Percentiles rank a stretch among this genome's conserved stretches.
Evolutionary conservation across 495 filamentous ascomycete species (phyloP).

Genomic region (Poronia punctata): DNA sequence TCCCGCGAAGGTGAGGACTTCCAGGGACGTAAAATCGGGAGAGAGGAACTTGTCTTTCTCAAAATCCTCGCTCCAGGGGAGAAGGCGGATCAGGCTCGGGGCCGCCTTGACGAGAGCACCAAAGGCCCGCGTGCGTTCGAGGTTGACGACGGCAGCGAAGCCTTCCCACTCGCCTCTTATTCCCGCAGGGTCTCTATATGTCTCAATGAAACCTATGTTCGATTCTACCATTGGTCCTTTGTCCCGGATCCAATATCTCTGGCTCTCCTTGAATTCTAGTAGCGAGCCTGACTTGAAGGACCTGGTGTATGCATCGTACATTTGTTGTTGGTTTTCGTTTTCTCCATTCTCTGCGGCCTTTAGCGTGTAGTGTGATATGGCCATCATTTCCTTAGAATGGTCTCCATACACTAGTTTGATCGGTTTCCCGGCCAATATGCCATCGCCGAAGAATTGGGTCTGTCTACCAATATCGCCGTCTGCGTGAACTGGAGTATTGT

Average conservation of each 20-base stretch:
- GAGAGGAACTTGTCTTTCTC: constrained; percentile 93
- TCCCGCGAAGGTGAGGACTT: constrained; percentile 59
- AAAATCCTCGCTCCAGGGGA: constrained; percentile 84
- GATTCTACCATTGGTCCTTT: constrained; percentile 83
- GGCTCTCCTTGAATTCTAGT: constrained; percentile 81
- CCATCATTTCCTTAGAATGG: constrained; percentile 70
- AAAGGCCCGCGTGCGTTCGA: constrained; percentile 88
- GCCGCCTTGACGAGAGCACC: constrained; percentile 75
- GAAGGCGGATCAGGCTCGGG: constrained; percentile 71
- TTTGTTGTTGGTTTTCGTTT: constrained; percentile 77
- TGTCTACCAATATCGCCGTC: constrained; percentile 66
- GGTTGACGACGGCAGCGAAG: constrained; percentile 67
- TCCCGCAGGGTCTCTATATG: constrained; percentile 89
- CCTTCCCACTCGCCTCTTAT: constrained; percentile 97
- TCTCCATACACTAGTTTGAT: constrained; percentile 77
- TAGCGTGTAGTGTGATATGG: constrained; percentile 61
- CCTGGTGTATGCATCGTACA: constrained; percentile 75
- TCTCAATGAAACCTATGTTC: constrained; percentile 94
- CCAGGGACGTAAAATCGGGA: constrained; percentile 87
- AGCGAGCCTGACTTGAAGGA: constrained; percentile 83
- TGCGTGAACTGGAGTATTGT: constrained; percentile 36
- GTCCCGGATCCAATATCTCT: constrained; percentile 88
- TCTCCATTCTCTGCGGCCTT: constrained; percentile 69
- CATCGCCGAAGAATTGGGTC: constrained; percentile 57
- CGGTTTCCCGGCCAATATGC: constrained; percentile 57